Percentiles rank a stretch among this genome's conserved stretches.
phyloP scores from a whole-genome alignment of 1,284 basidiomycete species.

The Neolentinus lepideus region DNA sequence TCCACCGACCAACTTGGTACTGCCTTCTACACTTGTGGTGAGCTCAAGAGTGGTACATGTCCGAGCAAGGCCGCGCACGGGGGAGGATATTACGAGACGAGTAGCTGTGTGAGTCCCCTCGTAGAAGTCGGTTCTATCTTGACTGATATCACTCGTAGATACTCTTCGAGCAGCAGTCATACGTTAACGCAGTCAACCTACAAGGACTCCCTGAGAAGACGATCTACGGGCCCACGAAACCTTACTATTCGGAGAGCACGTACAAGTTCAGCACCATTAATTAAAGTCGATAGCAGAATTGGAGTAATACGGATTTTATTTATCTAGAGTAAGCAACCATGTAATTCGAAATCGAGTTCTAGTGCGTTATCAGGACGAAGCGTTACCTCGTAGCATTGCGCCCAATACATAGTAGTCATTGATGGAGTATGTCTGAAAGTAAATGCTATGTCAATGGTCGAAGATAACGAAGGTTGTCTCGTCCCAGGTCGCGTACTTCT shows the following conservation, averaged over 20 bases:
- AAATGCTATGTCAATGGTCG: no score
- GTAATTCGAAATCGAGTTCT: no score
- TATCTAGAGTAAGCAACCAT: no score
- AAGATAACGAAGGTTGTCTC: no score
- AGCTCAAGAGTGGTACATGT: neutral
- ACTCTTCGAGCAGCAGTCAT: constrained; percentile 1
- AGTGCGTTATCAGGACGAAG: no score
- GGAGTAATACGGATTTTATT: no score
- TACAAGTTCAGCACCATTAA: neutral
- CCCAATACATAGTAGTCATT: no score
- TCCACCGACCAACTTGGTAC: neutral
- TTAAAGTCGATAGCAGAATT: neutral
- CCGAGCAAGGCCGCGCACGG: neutral
- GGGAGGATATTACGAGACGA: neutral
- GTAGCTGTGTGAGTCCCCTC: neutral
- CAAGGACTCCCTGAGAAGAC: neutral
- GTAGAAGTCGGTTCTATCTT: neutral
- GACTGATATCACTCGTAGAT: neutral
- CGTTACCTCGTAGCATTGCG: no score
- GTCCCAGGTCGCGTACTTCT: no score
- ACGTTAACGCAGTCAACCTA: neutral
- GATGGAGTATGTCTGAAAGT: no score
- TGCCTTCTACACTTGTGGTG: neutral
- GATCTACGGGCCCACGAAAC: neutral
- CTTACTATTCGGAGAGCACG: neutral